Percentiles rank a stretch among this genome's conserved stretches.
Evolutionary conservation across 169 alveolate genomes (phyloP).

Genomic region (Theileria orientalis): DNA sequence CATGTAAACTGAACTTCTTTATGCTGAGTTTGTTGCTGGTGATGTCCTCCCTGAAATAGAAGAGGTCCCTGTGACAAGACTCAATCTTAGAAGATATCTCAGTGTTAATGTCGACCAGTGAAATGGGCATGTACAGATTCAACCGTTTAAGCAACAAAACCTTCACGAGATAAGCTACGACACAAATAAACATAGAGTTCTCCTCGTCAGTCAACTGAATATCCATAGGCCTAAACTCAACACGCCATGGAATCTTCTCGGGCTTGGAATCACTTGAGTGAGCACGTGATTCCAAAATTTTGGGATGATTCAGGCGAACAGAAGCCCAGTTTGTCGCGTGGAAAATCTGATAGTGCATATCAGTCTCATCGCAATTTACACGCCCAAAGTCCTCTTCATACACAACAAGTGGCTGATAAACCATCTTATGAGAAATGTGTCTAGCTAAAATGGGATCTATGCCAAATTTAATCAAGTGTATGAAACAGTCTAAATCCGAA

Average conservation of each 20-base stretch:
- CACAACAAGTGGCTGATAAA: slow-evolving; percentile 92
- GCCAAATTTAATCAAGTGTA: slow-evolving; percentile 69
- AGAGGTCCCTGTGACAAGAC: slow-evolving; percentile 81
- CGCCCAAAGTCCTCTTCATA: slow-evolving; percentile 67
- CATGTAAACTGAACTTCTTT: slow-evolving; percentile 57
- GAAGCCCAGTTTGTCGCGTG: slow-evolving; percentile 96
- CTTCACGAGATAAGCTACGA: slow-evolving; percentile 72
- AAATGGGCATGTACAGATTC: slow-evolving; percentile 90
- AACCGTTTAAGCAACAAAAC: slow-evolving; percentile 76
- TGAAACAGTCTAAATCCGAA: slow-evolving; percentile 75
- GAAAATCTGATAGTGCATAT: slow-evolving; percentile 89
- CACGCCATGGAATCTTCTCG: slow-evolving; percentile 88
- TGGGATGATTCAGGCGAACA: slow-evolving; percentile 88
- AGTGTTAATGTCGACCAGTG: slow-evolving; percentile 88
- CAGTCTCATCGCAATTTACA: slow-evolving; percentile 55
- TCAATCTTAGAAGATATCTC: slow-evolving; percentile 81
- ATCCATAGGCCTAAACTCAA: slow-evolving; percentile 94
- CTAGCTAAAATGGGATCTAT: slow-evolving; percentile 86
- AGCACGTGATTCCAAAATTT: no score
- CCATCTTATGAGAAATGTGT: slow-evolving; percentile 86
- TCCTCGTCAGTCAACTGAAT: slow-evolving; percentile 92
- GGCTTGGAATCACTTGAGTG: slow-evolving; percentile 25
- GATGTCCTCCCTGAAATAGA: slow-evolving; percentile 79
- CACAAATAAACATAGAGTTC: slow-evolving; percentile 84
- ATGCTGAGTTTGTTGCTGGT: slow-evolving; percentile 39